Evolutionary conservation across 768 basidiomycete genomes (phyloP), one percentile per base, ranked within the genome.

Genomic region (Leccinum barrowsii): DNA sequence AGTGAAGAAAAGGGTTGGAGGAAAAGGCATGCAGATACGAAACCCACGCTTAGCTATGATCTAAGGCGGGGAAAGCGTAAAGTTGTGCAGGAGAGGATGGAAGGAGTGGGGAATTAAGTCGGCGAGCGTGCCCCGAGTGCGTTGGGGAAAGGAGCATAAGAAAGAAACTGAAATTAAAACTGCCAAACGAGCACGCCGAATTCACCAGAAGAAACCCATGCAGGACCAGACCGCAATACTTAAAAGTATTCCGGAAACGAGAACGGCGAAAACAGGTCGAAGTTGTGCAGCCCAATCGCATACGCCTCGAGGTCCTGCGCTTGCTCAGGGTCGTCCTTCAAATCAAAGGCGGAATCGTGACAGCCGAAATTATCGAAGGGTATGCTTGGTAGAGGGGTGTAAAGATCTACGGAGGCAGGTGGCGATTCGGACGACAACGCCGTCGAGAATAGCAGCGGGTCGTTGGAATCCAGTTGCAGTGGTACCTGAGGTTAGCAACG

Each of bases 261-360:
- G 49, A 65, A 67, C 0, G 58, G 63, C 5, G 60, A 57, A 47
- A 69, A 64, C 8, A 71, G n/a, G 42, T 73, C 67, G 15, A 64
- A 60, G 19, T 65, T 56, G 32, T 73, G 60, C n/a, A 71, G 58
- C 24, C 70, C 72, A 11, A 70, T 67, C 8, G 67, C 58, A 54
- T 73, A 71, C 11, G 65, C 70, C 44, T 73, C 67, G 34, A 71
- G 67, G 19, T 65, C 70, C 51, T 66, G 70, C 2, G 59, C 66
- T 12, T 59, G 63, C n/a, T 73, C 70, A 34, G 47, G 32, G 22
- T 69, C 63, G 2, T 67, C 71, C 11, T 57, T 58, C 51, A 40
- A 52, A 30, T 54, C 48, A 42, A 56, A 57, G 10, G n/a, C n/a
- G 12, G 53, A 35, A 40, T 57, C 57, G 15, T 56, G 17, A 22